A percentile compares a stretch with the other conserved stretches of the same genome.
These are phyloP conservation scores for Diplodia intermedia DNA, from an alignment of 2,329 filamentous ascomycete species.

Conservation along the genomic window DNA sequence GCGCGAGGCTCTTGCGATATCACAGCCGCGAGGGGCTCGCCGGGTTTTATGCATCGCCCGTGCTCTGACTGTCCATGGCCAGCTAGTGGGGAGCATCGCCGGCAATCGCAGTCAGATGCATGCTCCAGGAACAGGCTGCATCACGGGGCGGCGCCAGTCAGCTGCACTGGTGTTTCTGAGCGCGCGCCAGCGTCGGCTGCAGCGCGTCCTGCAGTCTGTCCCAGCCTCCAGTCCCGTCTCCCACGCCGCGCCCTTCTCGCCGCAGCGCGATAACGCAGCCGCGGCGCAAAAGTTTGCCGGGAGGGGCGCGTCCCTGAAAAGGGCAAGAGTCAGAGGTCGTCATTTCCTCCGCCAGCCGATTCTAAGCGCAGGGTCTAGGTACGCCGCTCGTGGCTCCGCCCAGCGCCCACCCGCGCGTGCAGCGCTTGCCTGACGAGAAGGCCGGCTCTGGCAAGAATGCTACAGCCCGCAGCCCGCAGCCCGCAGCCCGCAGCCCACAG, in stretches of 20 bases:
- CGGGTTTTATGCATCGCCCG: constrained; percentile 10
- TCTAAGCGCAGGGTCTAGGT: constrained; percentile 12
- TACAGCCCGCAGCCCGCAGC: no score
- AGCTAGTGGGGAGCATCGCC: constrained; percentile 8
- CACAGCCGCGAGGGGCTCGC: neutral
- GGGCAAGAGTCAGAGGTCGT: constrained; percentile 11
- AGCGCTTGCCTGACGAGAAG: constrained; percentile 1
- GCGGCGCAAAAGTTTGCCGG: neutral
- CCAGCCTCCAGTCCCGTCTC: no score
- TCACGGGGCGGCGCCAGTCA: constrained; percentile 24
- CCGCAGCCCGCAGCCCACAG: no score
- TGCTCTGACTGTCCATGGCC: constrained; percentile 5
- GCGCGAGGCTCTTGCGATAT: neutral
- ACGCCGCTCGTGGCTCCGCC: neutral
- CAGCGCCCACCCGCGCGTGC: constrained; percentile 10
- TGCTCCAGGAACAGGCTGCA: constrained; percentile 3
- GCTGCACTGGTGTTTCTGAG: constrained; percentile 13
- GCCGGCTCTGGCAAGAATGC: neutral
- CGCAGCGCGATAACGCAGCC: neutral
- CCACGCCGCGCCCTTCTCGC: neutral
- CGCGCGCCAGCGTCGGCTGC: constrained; percentile 19
- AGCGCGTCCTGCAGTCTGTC: constrained; percentile 2
- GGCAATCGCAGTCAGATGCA: neutral
- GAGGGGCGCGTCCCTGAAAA: constrained; percentile 22
- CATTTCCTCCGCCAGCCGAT: constrained; percentile 15